These are phyloP conservation scores for Emiliania huxleyi DNA, from an alignment of 78 protist genomes.

Conservation along the genomic window DNA sequence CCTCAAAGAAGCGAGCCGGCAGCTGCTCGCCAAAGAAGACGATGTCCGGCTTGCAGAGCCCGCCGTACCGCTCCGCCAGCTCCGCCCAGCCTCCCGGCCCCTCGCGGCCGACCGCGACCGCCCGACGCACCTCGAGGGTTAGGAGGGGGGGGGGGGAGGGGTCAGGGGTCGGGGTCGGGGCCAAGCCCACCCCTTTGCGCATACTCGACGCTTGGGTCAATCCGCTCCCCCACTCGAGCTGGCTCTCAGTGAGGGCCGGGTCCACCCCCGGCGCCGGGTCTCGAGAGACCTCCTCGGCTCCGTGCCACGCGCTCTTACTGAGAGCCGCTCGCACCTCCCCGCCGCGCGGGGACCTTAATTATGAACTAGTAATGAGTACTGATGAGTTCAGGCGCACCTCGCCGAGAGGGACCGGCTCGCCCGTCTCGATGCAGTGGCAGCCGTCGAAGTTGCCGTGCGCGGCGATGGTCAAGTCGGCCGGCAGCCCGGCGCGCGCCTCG, in stretches of 20 bases:
- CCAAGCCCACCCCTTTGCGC: neutral
- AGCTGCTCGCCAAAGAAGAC: conserved; percentile 65
- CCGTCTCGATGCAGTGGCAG: conserved; percentile 29
- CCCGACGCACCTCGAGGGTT: neutral
- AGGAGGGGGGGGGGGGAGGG: neutral
- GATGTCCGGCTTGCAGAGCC: conserved; percentile 53
- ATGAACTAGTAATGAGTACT: too few species aligned
- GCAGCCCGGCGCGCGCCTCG: conserved; percentile 45
- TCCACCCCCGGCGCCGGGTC: too few species aligned
- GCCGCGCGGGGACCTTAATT: too few species aligned
- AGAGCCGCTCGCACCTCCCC: too few species aligned
- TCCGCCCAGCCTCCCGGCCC: neutral
- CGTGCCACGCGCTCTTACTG: too few species aligned
- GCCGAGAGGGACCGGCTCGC: neutral
- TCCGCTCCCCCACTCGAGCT: too few species aligned
- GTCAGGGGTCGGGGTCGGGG: neutral
- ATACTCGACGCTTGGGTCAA: too few species aligned
- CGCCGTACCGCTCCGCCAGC: neutral
- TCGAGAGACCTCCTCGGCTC: too few species aligned
- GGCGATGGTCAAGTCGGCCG: neutral
- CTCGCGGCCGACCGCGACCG: neutral
- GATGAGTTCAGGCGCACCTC: too few species aligned
- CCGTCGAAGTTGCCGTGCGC: conserved; percentile 50
- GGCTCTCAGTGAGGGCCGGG: too few species aligned
- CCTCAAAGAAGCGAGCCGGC: neutral